Percentiles rank a stretch among this genome's conserved stretches.
These are phyloP conservation scores for Colletotrichum magnum DNA, from an alignment of 2,329 filamentous ascomycete species.

Conservation along the genomic window DNA sequence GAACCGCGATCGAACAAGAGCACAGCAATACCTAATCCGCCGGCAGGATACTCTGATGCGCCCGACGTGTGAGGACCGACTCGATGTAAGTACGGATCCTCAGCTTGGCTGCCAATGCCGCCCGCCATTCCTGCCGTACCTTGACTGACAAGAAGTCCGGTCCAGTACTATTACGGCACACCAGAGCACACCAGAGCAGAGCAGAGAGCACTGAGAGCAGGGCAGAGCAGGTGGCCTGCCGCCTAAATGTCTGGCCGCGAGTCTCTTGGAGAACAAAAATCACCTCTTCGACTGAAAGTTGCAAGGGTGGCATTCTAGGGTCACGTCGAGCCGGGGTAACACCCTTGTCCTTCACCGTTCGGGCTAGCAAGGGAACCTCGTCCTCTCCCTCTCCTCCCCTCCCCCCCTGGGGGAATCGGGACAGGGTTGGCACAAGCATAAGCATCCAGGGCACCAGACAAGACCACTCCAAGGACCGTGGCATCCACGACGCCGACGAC, in stretches of 20 bases:
- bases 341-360: constrained; percentile 32
- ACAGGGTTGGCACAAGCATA: constrained; percentile 30
- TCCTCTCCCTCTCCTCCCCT: background rate
- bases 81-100: background rate
- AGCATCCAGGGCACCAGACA: constrained; percentile 16
- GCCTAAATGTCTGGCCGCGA: background rate
- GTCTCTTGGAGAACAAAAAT: background rate
- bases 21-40: background rate
- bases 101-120: background rate
- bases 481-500: background rate
- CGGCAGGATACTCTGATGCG: background rate
- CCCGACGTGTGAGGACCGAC: background rate
- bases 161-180: background rate
- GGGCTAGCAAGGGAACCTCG: constrained; percentile 28
- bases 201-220: no score
- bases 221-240: no score
- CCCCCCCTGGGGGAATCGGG: background rate
- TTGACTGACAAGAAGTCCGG: no score
- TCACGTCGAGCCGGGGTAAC: constrained; percentile 16
- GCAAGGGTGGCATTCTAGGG: constrained; percentile 32
- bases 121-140: no score
- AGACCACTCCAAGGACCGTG: background rate
- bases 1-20: background rate
- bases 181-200: background rate
- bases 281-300: background rate